phyloP scores from a whole-genome alignment of 2,329 filamentous ascomycete species.

The Aspergillus sp. region DNA sequence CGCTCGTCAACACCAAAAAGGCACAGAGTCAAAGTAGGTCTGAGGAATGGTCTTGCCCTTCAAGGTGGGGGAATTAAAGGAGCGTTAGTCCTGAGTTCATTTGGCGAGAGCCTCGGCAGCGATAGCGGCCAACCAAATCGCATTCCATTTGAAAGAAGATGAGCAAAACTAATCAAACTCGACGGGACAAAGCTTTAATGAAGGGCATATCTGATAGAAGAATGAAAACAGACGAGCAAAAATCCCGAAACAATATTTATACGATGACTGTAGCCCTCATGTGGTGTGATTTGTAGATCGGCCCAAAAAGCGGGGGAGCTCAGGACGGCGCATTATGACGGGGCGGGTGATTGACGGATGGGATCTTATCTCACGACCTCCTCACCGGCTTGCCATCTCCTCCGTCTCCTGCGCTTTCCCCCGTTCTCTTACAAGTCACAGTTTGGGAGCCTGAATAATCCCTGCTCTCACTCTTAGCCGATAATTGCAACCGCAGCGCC shows the following conservation, averaged over 20 bases:
- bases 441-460: not conserved
- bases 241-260: not conserved
- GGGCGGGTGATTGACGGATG: not conserved
- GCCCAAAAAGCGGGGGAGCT: conserved; percentile 1
- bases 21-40: not conserved
- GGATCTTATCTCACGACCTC: conserved; percentile 1
- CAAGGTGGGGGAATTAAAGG: not conserved
- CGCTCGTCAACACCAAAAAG: not conserved
- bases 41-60: not conserved
- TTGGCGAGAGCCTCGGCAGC: not conserved
- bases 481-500: conserved; percentile 10
- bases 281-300: conserved; percentile 1
- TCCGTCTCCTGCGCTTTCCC: not conserved
- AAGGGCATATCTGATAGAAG: not conserved
- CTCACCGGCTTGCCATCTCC: not conserved
- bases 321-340: not conserved
- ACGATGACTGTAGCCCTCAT: too few species aligned
- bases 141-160: not conserved
- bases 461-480: not conserved
- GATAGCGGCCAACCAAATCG: not conserved
- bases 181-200: not conserved
- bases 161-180: not conserved
- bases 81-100: not conserved
- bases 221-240: not conserved
- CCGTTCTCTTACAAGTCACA: too few species aligned